phyloP scores from a whole-genome alignment of 2,329 filamentous ascomycete genomes.

The Arthrobotrys sinensis region DNA sequence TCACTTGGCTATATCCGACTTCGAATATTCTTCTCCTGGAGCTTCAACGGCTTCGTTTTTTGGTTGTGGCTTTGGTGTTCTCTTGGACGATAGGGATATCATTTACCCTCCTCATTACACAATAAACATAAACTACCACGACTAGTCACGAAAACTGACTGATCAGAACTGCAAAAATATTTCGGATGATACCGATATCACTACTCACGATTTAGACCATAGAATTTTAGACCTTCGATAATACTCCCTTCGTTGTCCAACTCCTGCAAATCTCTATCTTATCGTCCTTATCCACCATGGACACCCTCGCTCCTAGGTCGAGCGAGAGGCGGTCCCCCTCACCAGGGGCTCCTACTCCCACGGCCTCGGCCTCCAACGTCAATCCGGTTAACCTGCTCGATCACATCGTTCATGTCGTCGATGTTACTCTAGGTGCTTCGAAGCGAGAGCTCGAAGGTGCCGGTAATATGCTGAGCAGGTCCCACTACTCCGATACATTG shows the following conservation, averaged over 20 bases:
- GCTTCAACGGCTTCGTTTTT: conserved; percentile 21
- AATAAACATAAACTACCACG: conserved; percentile 10
- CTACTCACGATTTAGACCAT: conserved; percentile 13
- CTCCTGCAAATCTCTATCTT: conserved; percentile 18
- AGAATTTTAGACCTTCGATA: conserved; percentile 34
- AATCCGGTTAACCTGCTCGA: conserved; percentile 81
- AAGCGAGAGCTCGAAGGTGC: conserved; percentile 83
- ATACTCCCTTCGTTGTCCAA: conserved; percentile 13
- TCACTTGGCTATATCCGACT: conserved; percentile 3
- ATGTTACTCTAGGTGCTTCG: conserved; percentile 81
- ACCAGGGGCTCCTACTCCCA: conserved; percentile 39
- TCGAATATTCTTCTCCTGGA: conserved; percentile 14
- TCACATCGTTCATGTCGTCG: conserved; percentile 79
- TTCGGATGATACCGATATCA: conserved; percentile 37
- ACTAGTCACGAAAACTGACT: conserved; percentile 6
- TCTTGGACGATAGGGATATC: conserved; percentile 43
- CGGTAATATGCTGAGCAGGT: conserved; percentile 85
- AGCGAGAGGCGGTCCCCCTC: conserved; percentile 60
- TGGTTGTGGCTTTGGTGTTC: conserved; percentile 29
- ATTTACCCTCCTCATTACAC: conserved; percentile 2
- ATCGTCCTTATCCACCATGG: conserved; percentile 39
- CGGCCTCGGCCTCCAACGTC: conserved; percentile 66
- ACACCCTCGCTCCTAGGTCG: conserved; percentile 53
- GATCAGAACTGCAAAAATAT: neutral
- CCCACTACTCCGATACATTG: conserved; percentile 82